Evolutionary conservation across 2,329 filamentous ascomycete species (phyloP).

Genomic region (Lecanicillium sp.): DNA sequence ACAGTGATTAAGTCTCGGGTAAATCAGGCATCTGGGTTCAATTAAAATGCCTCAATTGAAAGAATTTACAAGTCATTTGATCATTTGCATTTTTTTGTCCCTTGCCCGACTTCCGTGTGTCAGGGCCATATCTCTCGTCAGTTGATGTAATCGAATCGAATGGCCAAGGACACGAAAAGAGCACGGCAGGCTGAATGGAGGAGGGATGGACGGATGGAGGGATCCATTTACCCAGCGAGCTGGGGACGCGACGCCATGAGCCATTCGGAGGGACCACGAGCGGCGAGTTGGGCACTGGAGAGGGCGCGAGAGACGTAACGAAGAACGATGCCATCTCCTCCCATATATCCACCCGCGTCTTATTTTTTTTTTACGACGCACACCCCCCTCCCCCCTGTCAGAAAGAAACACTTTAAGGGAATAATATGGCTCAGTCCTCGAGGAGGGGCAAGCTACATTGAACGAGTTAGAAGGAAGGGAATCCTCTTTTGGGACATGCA

Average conservation of each 20-base stretch:
- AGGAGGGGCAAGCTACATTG: conserved; percentile 1
- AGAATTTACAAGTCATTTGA: not conserved
- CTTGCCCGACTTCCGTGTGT: too few species aligned
- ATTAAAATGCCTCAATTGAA: not conserved
- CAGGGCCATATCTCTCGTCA: too few species aligned
- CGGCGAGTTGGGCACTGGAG: not conserved
- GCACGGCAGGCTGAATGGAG: too few species aligned
- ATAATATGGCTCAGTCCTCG: not conserved
- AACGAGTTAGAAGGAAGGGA: not conserved
- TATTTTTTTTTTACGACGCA: not conserved
- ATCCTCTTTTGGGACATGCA: not conserved
- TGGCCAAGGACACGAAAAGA: too few species aligned
- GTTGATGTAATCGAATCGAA: too few species aligned
- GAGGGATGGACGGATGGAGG: too few species aligned
- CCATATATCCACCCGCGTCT: not conserved
- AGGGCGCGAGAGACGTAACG: not conserved
- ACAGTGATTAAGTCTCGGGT: not conserved
- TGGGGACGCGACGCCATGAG: not conserved
- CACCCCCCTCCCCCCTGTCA: conserved; percentile 2
- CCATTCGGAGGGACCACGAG: conserved; percentile 2
- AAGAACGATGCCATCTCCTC: not conserved
- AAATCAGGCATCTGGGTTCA: not conserved
- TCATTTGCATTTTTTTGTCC: not conserved
- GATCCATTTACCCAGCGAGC: too few species aligned
- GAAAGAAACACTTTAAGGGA: not conserved